phyloP scores from a whole-genome alignment of 306 rosid species.

The Prunus mume region DNA sequence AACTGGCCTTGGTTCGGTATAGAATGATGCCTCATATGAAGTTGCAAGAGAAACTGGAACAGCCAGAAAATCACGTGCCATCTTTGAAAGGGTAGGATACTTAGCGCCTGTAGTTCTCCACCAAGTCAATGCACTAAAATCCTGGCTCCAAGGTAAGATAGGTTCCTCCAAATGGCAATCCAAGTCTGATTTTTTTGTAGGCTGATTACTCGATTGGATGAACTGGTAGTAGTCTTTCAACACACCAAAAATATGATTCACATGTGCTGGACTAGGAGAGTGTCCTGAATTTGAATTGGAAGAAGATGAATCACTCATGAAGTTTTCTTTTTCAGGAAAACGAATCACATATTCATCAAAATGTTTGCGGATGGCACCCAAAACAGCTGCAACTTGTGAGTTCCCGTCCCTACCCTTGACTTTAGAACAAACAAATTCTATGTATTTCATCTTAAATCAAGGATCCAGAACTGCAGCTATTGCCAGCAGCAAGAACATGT shows the following conservation, averaged over 20 bases:
- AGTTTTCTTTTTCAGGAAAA: background rate
- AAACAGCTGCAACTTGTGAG: background rate
- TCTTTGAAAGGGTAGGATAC: constrained; percentile 11
- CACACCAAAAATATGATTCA: background rate
- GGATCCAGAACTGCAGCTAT: constrained; percentile 19
- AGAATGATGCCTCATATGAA: constrained; percentile 9
- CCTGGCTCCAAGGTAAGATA: constrained; percentile 8
- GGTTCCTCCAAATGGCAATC: constrained; percentile 11
- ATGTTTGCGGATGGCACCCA: background rate
- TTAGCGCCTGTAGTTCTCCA: background rate
- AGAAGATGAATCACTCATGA: constrained; percentile 3
- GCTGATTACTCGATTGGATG: background rate
- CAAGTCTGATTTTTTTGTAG: constrained; percentile 5
- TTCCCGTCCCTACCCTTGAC: background rate
- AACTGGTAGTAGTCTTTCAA: background rate
- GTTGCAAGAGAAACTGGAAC: constrained; percentile 8
- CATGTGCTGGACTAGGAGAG: background rate
- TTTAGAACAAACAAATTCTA: constrained; percentile 2
- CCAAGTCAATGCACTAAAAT: constrained; percentile 2
- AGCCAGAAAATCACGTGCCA: constrained; percentile 8
- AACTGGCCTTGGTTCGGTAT: constrained; percentile 10
- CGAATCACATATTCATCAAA: constrained; percentile 6
- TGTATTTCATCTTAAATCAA: constrained; percentile 12
- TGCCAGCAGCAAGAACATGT: constrained; percentile 16
- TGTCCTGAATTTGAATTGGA: constrained; percentile 1